Evolutionary conservation across 306 rosid species (phyloP).

Genomic region (Quercus cerris): DNA sequence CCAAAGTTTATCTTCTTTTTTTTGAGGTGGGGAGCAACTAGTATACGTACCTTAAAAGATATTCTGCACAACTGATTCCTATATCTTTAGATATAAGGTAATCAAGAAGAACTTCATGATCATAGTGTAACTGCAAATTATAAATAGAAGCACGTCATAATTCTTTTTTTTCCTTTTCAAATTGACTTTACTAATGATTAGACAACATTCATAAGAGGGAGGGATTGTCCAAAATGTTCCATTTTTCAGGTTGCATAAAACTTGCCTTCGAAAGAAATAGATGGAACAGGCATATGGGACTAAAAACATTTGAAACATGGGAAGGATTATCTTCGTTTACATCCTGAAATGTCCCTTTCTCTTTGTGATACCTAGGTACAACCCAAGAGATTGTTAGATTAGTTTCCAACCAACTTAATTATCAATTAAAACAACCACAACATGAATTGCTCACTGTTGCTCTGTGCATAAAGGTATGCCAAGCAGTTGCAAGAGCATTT

Average conservation of each 20-base stretch:
- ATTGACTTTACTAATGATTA: not conserved
- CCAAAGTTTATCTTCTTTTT: not conserved
- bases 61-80: constrained; percentile 79
- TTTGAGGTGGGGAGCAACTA: not conserved
- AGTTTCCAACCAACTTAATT: not conserved
- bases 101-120: constrained; percentile 88
- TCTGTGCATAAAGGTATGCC: constrained; percentile 40
- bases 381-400: constrained; percentile 21
- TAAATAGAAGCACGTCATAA: constrained; percentile 14
- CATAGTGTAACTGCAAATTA: constrained; percentile 80
- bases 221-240: not conserved
- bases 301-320: constrained; percentile 52
- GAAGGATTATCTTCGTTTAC: constrained; percentile 42
- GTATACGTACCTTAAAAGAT: constrained; percentile 61
- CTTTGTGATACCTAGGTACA: constrained; percentile 39
- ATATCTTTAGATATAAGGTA: constrained; percentile 89
- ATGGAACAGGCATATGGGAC: constrained; percentile 72
- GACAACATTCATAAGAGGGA: not conserved
- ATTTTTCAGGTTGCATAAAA: not conserved
- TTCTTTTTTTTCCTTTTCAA: not conserved
- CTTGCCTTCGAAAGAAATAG: constrained; percentile 77
- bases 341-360: constrained; percentile 34
- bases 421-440: constrained; percentile 17
- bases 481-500: constrained; percentile 71
- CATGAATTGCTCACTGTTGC: constrained; percentile 49